Evolutionary conservation across 805 yeast species (phyloP).

Genomic region (Starmerella stellata): DNA sequence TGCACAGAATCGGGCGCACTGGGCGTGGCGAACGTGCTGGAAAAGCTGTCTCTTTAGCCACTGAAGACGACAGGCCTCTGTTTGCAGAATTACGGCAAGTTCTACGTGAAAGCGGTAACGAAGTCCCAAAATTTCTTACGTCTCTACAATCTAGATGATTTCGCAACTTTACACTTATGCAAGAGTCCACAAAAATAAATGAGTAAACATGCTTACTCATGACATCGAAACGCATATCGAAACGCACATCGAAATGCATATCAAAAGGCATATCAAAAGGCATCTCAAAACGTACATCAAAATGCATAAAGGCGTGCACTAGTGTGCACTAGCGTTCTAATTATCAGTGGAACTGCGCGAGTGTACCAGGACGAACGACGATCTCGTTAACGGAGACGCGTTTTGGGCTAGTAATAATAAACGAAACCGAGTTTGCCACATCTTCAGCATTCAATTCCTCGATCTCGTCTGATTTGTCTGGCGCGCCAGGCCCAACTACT

Average conservation of each 20-base stretch:
- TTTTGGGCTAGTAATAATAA: neutral
- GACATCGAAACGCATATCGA: too few species aligned
- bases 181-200: too few species aligned
- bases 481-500: neutral
- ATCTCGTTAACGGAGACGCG: neutral
- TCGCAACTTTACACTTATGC: too few species aligned
- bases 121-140: constrained; percentile 1
- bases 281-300: too few species aligned
- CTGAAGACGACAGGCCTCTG: constrained; percentile 6
- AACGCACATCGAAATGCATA: too few species aligned
- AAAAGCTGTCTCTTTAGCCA: constrained; percentile 50
- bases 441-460: neutral
- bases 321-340: too few species aligned
- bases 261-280: too few species aligned
- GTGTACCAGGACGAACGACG: neutral
- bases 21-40: constrained; percentile 87
- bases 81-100: constrained; percentile 9
- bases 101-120: constrained; percentile 5
- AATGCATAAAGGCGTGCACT: too few species aligned
- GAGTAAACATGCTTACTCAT: too few species aligned
- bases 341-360: too few species aligned
- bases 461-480: too few species aligned
- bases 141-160: too few species aligned
- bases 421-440: neutral
- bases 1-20: constrained; percentile 90